Evolutionary conservation across 2,329 filamentous ascomycete genomes (phyloP).

Genomic region (Colletotrichum sublineola): DNA sequence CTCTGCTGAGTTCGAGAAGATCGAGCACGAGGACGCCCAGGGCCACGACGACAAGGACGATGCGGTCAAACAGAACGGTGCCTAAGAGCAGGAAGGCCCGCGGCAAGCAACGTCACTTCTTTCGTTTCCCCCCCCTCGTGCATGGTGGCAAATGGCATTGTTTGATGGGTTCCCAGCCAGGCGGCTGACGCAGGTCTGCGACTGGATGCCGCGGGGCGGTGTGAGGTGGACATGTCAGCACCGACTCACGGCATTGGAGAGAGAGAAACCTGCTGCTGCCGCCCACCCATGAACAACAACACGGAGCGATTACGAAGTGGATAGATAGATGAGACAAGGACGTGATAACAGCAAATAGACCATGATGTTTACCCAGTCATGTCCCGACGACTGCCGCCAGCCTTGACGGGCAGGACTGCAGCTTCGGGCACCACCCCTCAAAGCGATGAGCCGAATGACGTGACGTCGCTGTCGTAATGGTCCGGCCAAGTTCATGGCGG

Average conservation of each 20-base stretch:
- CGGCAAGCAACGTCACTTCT: background rate
- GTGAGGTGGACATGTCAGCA: slow-evolving; percentile 35
- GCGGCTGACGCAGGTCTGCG: slow-evolving; percentile 33
- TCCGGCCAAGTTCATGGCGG: slow-evolving; percentile 16
- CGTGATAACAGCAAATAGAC: slow-evolving; percentile 29
- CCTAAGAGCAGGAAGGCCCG: background rate
- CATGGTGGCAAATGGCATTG: slow-evolving; percentile 35
- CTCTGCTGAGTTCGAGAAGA: slow-evolving; percentile 32
- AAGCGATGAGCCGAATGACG: slow-evolving; percentile 5
- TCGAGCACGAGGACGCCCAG: slow-evolving; percentile 24
- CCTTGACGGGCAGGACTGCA: slow-evolving; percentile 3
- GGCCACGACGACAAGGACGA: slow-evolving; percentile 14
- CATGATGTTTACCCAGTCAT: slow-evolving; percentile 19
- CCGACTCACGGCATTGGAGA: slow-evolving; percentile 16
- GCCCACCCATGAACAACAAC: background rate
- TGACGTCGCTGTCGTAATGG: slow-evolving; percentile 7
- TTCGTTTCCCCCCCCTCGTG: background rate
- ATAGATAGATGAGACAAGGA: slow-evolving; percentile 34
- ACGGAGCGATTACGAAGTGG: slow-evolving; percentile 20
- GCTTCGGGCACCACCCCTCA: slow-evolving; percentile 4
- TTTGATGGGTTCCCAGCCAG: slow-evolving; percentile 33
- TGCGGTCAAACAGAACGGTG: slow-evolving; percentile 20
- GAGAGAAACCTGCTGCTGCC: background rate
- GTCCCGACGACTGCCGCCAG: slow-evolving; percentile 20
- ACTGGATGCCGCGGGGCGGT: slow-evolving; percentile 33